A percentile compares a stretch with the other conserved stretches of the same genome.
Evolutionary conservation across 225 moss, liverwort and hornwort species (phyloP).

Genomic region (Physcomitrium patens): DNA sequence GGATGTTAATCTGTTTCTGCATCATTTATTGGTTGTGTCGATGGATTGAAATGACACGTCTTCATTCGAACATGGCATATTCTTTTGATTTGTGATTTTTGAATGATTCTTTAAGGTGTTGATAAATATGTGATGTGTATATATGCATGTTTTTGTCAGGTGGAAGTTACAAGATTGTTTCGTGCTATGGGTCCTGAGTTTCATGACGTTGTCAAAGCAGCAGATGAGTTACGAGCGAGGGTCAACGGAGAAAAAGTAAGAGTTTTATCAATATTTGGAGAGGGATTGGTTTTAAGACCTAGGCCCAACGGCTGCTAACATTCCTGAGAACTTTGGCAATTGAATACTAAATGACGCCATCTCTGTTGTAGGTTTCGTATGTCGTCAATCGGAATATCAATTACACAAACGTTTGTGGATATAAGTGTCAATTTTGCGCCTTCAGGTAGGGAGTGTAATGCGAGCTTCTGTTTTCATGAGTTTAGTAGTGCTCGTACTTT

Average conservation of each 20-base stretch:
- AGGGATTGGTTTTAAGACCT: constrained; percentile 1
- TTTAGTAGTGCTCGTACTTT: constrained; percentile 18
- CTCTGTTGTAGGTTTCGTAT: constrained; percentile 71
- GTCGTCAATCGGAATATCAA: constrained; percentile 88
- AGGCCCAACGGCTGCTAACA: constrained; percentile 8
- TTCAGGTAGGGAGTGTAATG: constrained; percentile 58
- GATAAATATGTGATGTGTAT: constrained; percentile 8
- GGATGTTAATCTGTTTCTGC: constrained; percentile 13
- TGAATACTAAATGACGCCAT: constrained; percentile 3
- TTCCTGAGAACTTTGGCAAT: constrained; percentile 3
- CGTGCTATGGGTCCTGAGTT: constrained; percentile 66
- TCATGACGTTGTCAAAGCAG: constrained; percentile 61
- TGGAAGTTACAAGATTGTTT: constrained; percentile 69
- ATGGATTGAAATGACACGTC: constrained; percentile 19
- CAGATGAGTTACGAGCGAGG: constrained; percentile 61
- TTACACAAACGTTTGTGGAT: constrained; percentile 89
- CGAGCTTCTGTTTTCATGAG: constrained; percentile 14
- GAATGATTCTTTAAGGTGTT: constrained; percentile 13
- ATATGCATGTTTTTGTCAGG: constrained; percentile 42
- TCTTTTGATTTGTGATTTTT: constrained; percentile 18
- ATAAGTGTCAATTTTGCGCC: constrained; percentile 88
- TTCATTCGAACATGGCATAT: constrained; percentile 12
- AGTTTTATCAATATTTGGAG: not conserved
- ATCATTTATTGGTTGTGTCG: constrained; percentile 11
- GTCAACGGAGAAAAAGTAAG: constrained; percentile 65